These are phyloP conservation scores for Penicillium frequentans DNA, from an alignment of 2,329 filamentous ascomycete genomes.

Conservation along the genomic window DNA sequence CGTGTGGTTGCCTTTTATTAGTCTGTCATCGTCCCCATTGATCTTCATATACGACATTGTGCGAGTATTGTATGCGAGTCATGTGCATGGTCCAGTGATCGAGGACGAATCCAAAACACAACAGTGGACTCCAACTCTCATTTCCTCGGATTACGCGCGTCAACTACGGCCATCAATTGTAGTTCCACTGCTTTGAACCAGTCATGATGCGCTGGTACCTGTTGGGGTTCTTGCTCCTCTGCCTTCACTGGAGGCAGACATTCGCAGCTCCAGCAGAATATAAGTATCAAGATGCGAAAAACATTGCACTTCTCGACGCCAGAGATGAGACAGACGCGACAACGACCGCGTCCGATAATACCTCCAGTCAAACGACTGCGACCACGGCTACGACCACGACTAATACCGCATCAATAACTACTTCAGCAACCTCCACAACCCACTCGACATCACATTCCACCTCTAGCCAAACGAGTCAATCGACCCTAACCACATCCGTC, in stretches of 20 bases:
- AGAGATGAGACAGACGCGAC: slow-evolving; percentile 11
- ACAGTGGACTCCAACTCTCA: neutral
- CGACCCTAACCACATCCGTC: slow-evolving; percentile 21
- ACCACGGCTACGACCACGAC: slow-evolving; percentile 12
- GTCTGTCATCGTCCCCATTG: neutral
- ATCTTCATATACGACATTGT: neutral
- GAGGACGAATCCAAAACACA: neutral
- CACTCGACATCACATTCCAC: slow-evolving; percentile 3
- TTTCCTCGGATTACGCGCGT: neutral
- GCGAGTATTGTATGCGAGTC: neutral
- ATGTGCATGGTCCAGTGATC: neutral
- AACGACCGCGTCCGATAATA: slow-evolving; percentile 12
- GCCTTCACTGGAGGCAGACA: slow-evolving; percentile 10
- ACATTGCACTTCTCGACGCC: slow-evolving; percentile 3
- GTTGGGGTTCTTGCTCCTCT: slow-evolving; percentile 8
- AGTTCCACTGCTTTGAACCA: neutral
- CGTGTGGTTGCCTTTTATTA: neutral
- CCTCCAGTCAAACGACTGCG: slow-evolving; percentile 7
- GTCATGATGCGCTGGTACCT: slow-evolving; percentile 20
- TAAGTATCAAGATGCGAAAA: slow-evolving; percentile 3
- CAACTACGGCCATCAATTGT: neutral
- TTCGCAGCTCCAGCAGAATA: slow-evolving; percentile 16
- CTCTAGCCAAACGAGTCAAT: neutral
- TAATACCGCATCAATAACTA: slow-evolving; percentile 1
- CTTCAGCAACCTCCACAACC: slow-evolving; percentile 6